Evolutionary conservation across 805 yeast species (phyloP).

Genomic region (Komagataella mondaviorum): DNA sequence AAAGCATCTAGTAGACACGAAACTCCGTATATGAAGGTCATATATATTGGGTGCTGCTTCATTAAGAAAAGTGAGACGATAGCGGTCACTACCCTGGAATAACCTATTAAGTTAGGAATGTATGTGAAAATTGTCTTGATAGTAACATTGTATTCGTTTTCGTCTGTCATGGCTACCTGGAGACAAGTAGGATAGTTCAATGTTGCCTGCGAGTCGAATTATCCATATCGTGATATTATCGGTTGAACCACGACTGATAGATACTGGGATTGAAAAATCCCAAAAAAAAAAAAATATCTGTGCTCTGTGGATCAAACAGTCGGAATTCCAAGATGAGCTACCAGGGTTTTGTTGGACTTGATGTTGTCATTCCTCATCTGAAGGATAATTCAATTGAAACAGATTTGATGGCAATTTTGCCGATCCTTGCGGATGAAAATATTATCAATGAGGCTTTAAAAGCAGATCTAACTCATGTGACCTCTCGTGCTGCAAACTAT

Average conservation of each 20-base stretch:
- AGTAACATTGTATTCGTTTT: not conserved
- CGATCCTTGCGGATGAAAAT: constrained; percentile 12
- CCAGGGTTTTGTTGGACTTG: constrained; percentile 7
- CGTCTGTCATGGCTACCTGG: not conserved
- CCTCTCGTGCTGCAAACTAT: constrained; percentile 28
- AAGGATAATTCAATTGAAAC: constrained; percentile 10
- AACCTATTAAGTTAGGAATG: constrained; percentile 86
- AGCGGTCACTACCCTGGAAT: constrained; percentile 72
- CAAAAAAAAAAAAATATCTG: not conserved
- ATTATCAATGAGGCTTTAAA: constrained; percentile 29
- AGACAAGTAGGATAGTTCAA: not conserved
- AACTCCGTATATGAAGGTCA: constrained; percentile 65
- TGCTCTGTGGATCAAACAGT: not conserved
- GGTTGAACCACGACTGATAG: not conserved
- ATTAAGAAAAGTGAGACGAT: constrained; percentile 67
- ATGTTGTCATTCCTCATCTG: constrained; percentile 10
- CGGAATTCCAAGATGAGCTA: not conserved
- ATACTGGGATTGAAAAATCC: not conserved
- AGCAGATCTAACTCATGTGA: constrained; percentile 35
- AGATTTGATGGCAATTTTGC: constrained; percentile 11
- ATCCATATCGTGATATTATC: not conserved
- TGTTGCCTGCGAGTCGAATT: not conserved
- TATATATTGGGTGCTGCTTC: constrained; percentile 72
- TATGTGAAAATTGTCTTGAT: not conserved
- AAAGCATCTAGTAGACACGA: constrained; percentile 92